Percentiles rank a stretch among this genome's conserved stretches.
phyloP scores from a whole-genome alignment of 2,329 filamentous ascomycete species.

The Fusarium euwallaceae region DNA sequence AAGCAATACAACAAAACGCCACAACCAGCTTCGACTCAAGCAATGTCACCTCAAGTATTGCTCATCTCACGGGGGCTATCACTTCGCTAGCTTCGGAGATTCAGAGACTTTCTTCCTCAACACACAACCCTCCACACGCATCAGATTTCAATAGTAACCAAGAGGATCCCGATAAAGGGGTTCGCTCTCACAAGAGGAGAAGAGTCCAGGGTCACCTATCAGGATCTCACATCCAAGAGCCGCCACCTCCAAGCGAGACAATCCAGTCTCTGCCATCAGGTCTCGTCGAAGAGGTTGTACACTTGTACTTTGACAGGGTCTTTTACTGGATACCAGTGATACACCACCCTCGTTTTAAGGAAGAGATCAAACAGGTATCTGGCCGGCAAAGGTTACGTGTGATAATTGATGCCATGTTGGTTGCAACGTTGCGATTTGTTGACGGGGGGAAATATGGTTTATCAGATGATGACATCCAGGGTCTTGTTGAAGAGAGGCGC shows the following conservation, averaged over 20 bases:
- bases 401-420: neutral
- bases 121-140: neutral
- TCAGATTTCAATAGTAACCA: neutral
- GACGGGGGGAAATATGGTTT: neutral
- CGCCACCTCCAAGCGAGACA: neutral
- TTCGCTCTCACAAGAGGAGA: neutral
- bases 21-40: neutral
- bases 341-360: constrained; percentile 1
- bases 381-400: neutral
- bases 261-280: neutral
- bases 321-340: constrained; percentile 11
- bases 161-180: neutral
- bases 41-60: neutral
- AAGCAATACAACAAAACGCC: neutral
- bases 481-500: neutral
- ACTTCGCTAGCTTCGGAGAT: neutral
- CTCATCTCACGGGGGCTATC: constrained; percentile 1
- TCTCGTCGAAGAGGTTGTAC: neutral
- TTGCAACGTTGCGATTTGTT: neutral
- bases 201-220: neutral
- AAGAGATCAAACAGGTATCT: neutral
- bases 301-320: constrained; percentile 3
- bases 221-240: neutral
- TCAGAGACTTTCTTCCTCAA: neutral
- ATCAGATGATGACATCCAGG: neutral